Evolutionary conservation across 257 asterid species (phyloP).

Genomic region (Plectranthus barbatus): DNA sequence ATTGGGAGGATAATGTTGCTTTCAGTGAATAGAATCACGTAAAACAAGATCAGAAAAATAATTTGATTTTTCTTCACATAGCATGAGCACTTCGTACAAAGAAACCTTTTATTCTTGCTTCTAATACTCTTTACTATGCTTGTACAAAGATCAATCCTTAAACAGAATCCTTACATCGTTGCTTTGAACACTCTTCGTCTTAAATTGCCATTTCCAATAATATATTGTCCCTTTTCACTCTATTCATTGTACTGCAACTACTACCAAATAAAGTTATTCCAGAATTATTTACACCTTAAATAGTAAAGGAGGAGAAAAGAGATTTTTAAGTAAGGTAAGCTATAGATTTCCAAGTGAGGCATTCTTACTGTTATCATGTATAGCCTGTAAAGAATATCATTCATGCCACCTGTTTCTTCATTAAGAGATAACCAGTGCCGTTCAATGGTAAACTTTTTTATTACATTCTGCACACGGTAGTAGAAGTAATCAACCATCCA

Average conservation of each 20-base stretch:
- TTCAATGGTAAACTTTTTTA: conserved; percentile 56
- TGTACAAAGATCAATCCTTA: neutral
- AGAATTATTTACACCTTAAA: neutral
- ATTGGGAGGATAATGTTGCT: neutral
- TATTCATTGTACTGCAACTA: neutral
- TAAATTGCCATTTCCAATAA: neutral
- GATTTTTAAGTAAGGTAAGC: conserved; percentile 8
- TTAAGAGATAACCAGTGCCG: conserved; percentile 76
- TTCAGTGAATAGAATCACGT: neutral
- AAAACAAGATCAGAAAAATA: neutral
- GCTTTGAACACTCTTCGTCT: neutral
- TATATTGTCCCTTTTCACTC: neutral
- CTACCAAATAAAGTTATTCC: neutral
- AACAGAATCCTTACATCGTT: neutral
- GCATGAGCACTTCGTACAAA: neutral
- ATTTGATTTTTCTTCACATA: neutral
- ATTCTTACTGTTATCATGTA: conserved; percentile 50
- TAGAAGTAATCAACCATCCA: conserved; percentile 87
- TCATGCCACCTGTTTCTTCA: conserved; percentile 99
- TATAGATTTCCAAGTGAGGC: neutral
- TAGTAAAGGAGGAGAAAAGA: neutral
- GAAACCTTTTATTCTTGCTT: neutral
- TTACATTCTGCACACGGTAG: conserved; percentile 65
- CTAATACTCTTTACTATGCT: neutral
- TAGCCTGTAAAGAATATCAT: conserved; percentile 72